Conservation (phyloP, 1,284 basidiomycete genomes). For the Caloboletus firmus region DNA sequence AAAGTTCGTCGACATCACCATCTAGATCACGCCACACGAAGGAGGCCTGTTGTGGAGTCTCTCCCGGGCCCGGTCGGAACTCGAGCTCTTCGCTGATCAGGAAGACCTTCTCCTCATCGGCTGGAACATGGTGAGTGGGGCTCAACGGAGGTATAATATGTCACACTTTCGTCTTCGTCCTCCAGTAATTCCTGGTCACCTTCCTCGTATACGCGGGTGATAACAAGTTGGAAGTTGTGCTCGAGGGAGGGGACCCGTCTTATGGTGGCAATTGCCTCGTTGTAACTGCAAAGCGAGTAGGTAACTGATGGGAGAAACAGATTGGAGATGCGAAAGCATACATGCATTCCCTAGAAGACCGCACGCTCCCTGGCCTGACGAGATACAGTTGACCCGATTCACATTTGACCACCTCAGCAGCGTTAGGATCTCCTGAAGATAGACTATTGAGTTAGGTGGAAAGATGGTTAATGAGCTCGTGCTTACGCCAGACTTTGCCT, state of each 20-base stretch:
- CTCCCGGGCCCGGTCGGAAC: conserved; percentile 72
- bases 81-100: conserved; percentile 87
- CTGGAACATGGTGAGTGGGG: conserved; percentile 40
- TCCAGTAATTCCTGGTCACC: conserved; percentile 93
- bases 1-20: conserved; percentile 78
- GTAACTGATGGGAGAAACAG: conserved; percentile 2
- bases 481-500: conserved; percentile 93
- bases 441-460: conserved; percentile 20
- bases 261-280: conserved; percentile 93
- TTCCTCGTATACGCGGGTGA: conserved; percentile 93
- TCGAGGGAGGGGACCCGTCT: conserved; percentile 81
- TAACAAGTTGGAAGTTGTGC: conserved; percentile 94
- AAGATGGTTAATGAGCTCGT: conserved; percentile 11
- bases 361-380: conserved; percentile 86
- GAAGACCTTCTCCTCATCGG: conserved; percentile 90
- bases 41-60: conserved; percentile 77
- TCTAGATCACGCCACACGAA: conserved; percentile 91
- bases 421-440: conserved; percentile 73
- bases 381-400: conserved; percentile 91
- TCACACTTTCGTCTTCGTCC: conserved; percentile 93
- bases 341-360: conserved; percentile 97
- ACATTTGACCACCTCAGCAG: conserved; percentile 92
- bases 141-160: background rate
- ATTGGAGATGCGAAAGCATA: conserved; percentile 43
- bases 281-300: conserved; percentile 62